Conservation (phyloP, 345 rosid species). For the Camelina laxa region DNA sequence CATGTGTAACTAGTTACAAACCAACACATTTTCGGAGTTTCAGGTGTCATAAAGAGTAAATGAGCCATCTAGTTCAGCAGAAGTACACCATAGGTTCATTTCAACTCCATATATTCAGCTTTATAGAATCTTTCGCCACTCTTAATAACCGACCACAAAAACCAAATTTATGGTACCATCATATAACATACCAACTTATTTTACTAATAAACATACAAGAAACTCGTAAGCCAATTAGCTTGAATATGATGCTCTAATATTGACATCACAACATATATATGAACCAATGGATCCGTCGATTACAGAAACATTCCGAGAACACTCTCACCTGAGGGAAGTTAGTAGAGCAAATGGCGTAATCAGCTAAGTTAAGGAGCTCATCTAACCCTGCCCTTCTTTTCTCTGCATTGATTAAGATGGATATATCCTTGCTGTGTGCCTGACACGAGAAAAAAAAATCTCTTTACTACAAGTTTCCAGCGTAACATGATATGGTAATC, state of each 20-base stretch:
- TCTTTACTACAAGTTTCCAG: constrained; percentile 11
- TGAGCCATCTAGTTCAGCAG: neutral
- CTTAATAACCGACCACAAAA: neutral
- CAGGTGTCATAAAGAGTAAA: neutral
- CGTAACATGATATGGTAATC: neutral
- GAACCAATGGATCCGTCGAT: neutral
- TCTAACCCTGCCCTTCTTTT: constrained; percentile 65
- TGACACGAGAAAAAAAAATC: constrained; percentile 55
- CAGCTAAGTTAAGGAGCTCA: constrained; percentile 65
- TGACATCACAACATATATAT: neutral
- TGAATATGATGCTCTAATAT: neutral
- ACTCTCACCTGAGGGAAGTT: constrained; percentile 75
- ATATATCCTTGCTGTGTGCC: constrained; percentile 73
- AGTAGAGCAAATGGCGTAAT: constrained; percentile 72
- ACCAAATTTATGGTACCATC: constrained; percentile 14
- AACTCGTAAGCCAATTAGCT: neutral
- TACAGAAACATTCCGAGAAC: neutral
- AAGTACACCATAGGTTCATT: neutral
- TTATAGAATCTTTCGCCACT: neutral
- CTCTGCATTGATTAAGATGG: constrained; percentile 83
- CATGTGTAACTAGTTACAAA: neutral
- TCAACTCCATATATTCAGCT: constrained; percentile 3
- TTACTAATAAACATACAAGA: neutral
- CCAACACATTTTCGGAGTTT: neutral
- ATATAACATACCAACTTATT: neutral